Base-by-base conservation (phyloP, 2,329 filamentous ascomycete species). In the Alternaria panax region DNA sequence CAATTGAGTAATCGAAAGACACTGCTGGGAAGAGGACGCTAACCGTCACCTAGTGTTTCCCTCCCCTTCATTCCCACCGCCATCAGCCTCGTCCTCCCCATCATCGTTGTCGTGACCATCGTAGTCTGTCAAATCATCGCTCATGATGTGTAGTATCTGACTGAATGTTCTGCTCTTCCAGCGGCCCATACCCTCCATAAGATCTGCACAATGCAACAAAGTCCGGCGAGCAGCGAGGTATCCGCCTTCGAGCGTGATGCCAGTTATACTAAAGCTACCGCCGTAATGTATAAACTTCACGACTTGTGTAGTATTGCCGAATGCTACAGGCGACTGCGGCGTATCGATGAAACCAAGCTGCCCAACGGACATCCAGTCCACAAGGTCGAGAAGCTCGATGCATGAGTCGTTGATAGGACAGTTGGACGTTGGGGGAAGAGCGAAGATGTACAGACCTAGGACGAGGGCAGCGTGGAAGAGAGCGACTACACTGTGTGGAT, bases 111-210 rank as follows among this genome's bases (percentile, higher is more conserved):
- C 59, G 7, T 40, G 50, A 1, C 53, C 54, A 14, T 75, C 73
- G 38, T 68, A 64, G 54, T 81, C 79, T 24, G 80, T 78, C 41
- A 81, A 63, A 58, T 80, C 78, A 73, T 85, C 83, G 65, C 83
- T 84, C 84, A 86, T 85, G 27, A 85, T 85, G 63, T 84, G 81
- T 48, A 85, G 68, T 51, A 85, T 82, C 63, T 84, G 80, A 4
- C 80, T 82, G 63, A 84, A 83, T 2, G 82, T 83, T 55, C 80
- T 76, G 42, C 81, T 80, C 62, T 81, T 83, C 82, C 83, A 84
- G 34, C 82, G 80, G 14, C 82, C 83, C 51, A 84, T 81, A 40
- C 84, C 83, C 56, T 85, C 83, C 70, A 86, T 79, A 14, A 85
- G 72, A 41, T 81, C 79, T 3, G 83, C 83, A 67, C 83, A 85